A percentile compares a stretch with the other conserved stretches of the same genome.
Conservation (phyloP, 352 stramenopile species). For the Phytophthora ohioensis region DNA sequence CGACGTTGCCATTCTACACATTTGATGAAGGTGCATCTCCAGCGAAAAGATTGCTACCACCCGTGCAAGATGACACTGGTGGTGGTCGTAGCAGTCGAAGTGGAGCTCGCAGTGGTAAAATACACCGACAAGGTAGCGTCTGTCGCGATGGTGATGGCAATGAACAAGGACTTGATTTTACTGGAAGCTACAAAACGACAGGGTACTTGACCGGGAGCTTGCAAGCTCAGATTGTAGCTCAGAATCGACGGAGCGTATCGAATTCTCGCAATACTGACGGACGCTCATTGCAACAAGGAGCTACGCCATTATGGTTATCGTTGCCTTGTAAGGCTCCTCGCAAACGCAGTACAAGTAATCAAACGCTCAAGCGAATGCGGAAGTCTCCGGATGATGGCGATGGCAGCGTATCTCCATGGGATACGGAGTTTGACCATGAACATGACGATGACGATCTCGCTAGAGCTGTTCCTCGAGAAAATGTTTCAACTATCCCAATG, state of each 20-base stretch:
- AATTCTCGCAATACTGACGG: not conserved
- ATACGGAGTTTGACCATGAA: constrained; percentile 34
- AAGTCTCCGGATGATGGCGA: constrained; percentile 32
- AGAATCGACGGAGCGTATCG: not conserved
- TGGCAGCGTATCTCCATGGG: constrained; percentile 37
- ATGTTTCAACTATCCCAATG: not conserved
- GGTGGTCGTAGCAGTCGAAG: constrained; percentile 1
- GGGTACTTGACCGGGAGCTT: constrained; percentile 28
- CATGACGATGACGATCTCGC: constrained; percentile 29
- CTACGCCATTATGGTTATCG: constrained; percentile 8
- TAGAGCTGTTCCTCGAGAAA: constrained; percentile 22
- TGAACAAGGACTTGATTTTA: constrained; percentile 17
- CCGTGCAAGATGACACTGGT: constrained; percentile 15
- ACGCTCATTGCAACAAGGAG: not conserved
- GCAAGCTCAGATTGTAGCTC: constrained; percentile 21
- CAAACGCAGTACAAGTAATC: constrained; percentile 7
- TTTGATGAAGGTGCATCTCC: constrained; percentile 35
- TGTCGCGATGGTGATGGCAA: not conserved
- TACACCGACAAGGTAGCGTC: constrained; percentile 7
- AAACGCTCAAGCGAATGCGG: not conserved
- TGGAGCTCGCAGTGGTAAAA: constrained; percentile 7
- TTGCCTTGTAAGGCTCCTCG: constrained; percentile 4
- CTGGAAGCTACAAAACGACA: constrained; percentile 34
- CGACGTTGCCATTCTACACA: constrained; percentile 31
- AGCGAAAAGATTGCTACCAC: constrained; percentile 31